Conservation (phyloP, 2,329 filamentous ascomycete species). For the Penicillium freii region DNA sequence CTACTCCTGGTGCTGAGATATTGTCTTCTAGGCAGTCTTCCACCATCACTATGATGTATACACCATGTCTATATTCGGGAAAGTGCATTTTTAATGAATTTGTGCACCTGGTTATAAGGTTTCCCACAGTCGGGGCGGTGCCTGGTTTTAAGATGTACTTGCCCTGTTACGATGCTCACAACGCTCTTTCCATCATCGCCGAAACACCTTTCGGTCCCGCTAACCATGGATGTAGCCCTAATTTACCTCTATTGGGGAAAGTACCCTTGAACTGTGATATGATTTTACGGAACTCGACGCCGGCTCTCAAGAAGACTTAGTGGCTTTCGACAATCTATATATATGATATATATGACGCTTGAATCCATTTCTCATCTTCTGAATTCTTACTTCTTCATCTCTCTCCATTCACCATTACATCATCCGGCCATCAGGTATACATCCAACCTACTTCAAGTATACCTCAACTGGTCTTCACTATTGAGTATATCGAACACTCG, state of each 20-base stretch:
- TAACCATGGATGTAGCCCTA: background rate
- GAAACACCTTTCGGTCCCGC: background rate
- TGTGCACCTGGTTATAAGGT: background rate
- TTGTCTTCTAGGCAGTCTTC: background rate
- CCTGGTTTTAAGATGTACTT: background rate
- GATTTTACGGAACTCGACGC: background rate
- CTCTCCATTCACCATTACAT: background rate
- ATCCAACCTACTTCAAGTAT: background rate
- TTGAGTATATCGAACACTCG: background rate
- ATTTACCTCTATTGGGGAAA: background rate
- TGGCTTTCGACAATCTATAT: background rate
- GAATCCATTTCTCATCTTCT: background rate
- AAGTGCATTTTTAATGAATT: background rate
- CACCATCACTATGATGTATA: background rate
- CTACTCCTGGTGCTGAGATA: no score
- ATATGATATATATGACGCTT: no score
- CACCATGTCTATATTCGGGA: background rate
- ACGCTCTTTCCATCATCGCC: background rate
- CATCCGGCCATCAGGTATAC: background rate
- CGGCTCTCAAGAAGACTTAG: background rate
- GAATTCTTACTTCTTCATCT: slow-evolving; percentile 1
- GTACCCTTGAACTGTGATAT: background rate
- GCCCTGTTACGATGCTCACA: background rate
- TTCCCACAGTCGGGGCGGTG: background rate
- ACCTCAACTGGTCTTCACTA: background rate